A percentile compares a stretch with the other conserved stretches of the same genome.
Evolutionary conservation across 192 early-diverging fungal genomes (phyloP).

Genomic region (Entophlyctis luteolus): DNA sequence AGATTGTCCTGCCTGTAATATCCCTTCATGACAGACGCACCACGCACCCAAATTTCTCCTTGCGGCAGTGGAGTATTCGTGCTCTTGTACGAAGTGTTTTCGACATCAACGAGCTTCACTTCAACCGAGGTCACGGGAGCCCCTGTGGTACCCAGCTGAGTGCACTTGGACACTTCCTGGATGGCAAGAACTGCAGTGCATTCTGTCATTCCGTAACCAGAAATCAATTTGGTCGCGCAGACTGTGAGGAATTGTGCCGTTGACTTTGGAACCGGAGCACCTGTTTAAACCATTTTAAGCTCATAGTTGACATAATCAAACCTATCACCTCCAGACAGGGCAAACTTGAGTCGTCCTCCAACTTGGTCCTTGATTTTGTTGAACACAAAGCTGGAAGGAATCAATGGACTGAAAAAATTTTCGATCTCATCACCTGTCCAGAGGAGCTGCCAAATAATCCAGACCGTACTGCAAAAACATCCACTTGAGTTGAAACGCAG

Average conservation of each 20-base stretch:
- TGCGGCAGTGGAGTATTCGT: slow-evolving; percentile 23
- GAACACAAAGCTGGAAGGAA: slow-evolving; percentile 79
- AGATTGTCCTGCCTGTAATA: slow-evolving; percentile 70
- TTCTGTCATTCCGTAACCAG: slow-evolving; percentile 86
- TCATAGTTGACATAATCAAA: too few species aligned
- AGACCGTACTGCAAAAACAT: slow-evolving; percentile 55
- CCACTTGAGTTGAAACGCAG: slow-evolving; percentile 70
- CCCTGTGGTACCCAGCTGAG: slow-evolving; percentile 48
- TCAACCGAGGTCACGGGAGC: slow-evolving; percentile 72
- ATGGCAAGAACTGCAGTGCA: slow-evolving; percentile 60
- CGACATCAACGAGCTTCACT: slow-evolving; percentile 63
- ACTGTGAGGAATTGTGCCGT: slow-evolving; percentile 72
- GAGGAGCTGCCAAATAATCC: not conserved
- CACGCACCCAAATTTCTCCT: slow-evolving; percentile 84
- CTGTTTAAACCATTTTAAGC: too few species aligned
- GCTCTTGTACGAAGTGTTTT: slow-evolving; percentile 1
- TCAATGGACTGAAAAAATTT: slow-evolving; percentile 61
- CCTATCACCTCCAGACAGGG: slow-evolving; percentile 80
- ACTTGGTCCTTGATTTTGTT: slow-evolving; percentile 75
- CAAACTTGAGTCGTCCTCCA: slow-evolving; percentile 80
- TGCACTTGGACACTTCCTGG: slow-evolving; percentile 13
- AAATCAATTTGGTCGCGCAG: slow-evolving; percentile 72
- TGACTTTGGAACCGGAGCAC: slow-evolving; percentile 81
- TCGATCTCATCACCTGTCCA: slow-evolving; percentile 33
- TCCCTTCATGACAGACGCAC: slow-evolving; percentile 68